These are phyloP conservation scores for Colletotrichum zoysiae DNA, from an alignment of 2,329 filamentous ascomycete genomes.

Conservation along the genomic window DNA sequence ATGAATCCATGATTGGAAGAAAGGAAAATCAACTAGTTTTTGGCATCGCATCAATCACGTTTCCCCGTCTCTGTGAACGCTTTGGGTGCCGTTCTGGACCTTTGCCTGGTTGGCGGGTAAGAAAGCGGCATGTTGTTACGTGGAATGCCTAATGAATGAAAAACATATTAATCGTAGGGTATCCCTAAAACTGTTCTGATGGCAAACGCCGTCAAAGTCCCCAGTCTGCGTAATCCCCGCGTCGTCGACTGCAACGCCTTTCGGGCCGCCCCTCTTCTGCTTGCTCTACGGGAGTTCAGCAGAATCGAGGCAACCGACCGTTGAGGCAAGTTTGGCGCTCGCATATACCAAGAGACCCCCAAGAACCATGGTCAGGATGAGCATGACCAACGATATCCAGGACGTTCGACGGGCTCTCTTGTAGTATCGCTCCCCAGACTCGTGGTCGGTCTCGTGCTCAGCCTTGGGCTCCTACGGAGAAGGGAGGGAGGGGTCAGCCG, in stretches of 20 bases:
- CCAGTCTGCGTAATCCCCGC: background rate
- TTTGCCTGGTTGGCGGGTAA: background rate
- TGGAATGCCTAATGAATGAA: background rate
- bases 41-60: background rate
- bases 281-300: no score
- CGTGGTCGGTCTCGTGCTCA: background rate
- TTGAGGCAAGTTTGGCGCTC: background rate
- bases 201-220: background rate
- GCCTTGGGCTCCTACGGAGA: conserved; percentile 1
- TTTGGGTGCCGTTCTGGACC: background rate
- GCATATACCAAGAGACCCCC: background rate
- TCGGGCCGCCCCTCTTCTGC: background rate
- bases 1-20: background rate
- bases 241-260: background rate
- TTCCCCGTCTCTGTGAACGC: no score
- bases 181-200: background rate
- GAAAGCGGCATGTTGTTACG: background rate
- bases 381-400: background rate
- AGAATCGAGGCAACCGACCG: background rate
- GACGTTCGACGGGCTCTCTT: background rate
- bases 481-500: background rate
- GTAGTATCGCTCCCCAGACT: background rate
- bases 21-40: background rate
- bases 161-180: background rate
- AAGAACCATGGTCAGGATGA: background rate